Conservation (phyloP, 805 yeast species). For the Barnettozyma vustinii region DNA sequence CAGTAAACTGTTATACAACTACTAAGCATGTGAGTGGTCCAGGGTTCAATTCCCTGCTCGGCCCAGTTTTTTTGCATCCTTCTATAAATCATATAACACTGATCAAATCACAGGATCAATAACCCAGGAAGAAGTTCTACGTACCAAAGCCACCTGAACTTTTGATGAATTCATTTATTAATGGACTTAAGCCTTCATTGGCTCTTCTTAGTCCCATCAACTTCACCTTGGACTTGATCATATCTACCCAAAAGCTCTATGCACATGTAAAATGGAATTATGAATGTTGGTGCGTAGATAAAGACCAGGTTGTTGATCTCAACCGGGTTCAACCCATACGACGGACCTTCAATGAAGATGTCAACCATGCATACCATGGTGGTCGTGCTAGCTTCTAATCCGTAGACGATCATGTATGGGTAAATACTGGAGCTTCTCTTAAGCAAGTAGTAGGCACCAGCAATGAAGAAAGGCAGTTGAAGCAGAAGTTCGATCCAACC, state of each 20-base stretch:
- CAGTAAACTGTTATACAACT: constrained; percentile 6
- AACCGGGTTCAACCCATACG: constrained; percentile 24
- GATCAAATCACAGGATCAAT: too few relatives aligned
- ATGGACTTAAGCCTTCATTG: neutral
- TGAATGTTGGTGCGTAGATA: constrained; percentile 65
- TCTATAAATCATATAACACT: too few relatives aligned
- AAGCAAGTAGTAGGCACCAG: constrained; percentile 33
- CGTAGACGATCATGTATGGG: constrained; percentile 55
- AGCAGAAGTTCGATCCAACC: constrained; percentile 66
- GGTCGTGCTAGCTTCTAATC: constrained; percentile 77
- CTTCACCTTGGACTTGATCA: neutral
- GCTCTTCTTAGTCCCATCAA: neutral
- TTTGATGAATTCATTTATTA: neutral
- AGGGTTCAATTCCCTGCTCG: constrained; percentile 19
- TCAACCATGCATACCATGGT: constrained; percentile 68
- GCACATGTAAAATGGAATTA: constrained; percentile 55
- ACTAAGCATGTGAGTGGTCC: constrained; percentile 18
- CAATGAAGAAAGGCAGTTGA: constrained; percentile 75
- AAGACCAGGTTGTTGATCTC: constrained; percentile 41
- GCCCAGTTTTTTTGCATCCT: constrained; percentile 10
- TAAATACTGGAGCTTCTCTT: constrained; percentile 33
- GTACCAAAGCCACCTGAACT: neutral
- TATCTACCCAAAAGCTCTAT: constrained; percentile 18
- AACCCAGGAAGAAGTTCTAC: too few relatives aligned
- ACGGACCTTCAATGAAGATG: constrained; percentile 32